These are phyloP conservation scores for Protomyces gravidus DNA, from an alignment of 1,139 yeast species.

Conservation along the genomic window DNA sequence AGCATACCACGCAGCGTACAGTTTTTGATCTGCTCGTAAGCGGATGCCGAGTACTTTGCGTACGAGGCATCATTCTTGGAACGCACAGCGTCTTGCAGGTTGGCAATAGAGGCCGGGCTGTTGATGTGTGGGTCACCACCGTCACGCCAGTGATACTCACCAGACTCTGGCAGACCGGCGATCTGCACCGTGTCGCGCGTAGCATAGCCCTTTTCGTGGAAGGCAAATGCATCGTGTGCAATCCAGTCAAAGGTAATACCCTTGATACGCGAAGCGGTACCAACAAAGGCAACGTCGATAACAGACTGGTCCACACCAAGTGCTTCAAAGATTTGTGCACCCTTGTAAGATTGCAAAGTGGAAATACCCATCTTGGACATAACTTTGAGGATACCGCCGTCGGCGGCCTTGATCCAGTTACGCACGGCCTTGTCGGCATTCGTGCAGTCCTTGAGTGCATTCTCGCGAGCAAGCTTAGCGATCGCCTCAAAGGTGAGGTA, in stretches of 20 bases:
- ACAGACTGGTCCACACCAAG: conserved; percentile 93
- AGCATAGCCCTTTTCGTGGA: conserved; percentile 92
- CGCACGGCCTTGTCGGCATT: conserved; percentile 58
- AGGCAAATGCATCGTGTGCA: conserved; percentile 91
- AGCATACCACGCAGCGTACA: conserved; percentile 92
- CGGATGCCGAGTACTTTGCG: conserved; percentile 82
- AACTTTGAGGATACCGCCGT: conserved; percentile 88
- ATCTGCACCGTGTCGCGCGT: conserved; percentile 67
- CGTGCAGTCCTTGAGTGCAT: conserved; percentile 56
- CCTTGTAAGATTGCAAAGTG: conserved; percentile 92
- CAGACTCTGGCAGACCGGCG: conserved; percentile 80
- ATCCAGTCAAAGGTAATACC: conserved; percentile 94
- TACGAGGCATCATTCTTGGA: conserved; percentile 92
- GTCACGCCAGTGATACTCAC: conserved; percentile 98
- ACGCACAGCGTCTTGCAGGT: conserved; percentile 93
- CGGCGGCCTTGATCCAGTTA: conserved; percentile 77
- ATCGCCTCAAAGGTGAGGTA: conserved; percentile 88
- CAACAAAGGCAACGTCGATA: conserved; percentile 91
- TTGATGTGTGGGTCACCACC: conserved; percentile 96
- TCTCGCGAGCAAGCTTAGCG: conserved; percentile 76
- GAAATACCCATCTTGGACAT: conserved; percentile 99
- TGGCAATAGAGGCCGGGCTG: conserved; percentile 91
- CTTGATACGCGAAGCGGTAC: conserved; percentile 93
- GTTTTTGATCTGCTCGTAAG: conserved; percentile 83
- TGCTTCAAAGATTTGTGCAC: conserved; percentile 97